phyloP scores from a whole-genome alignment of 441 rosid genomes.

The Adansonia gregorii region DNA sequence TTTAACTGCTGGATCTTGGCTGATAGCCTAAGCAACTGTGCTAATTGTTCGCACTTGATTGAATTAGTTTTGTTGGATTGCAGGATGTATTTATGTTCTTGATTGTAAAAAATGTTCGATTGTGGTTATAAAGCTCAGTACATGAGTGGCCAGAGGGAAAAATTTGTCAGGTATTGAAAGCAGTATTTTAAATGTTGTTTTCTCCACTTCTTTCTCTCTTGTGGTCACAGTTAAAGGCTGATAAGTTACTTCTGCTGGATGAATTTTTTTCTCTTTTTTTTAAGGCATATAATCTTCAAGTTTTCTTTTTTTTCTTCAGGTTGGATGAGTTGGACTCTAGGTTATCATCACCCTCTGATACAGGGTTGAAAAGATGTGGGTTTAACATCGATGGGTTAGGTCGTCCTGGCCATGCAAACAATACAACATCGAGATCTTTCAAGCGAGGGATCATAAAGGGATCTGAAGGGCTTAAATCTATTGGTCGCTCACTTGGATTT shows the following conservation, averaged over 20 bases:
- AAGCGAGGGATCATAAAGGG: slow-evolving; percentile 80
- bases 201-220: background rate
- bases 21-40: background rate
- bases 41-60: slow-evolving; percentile 1
- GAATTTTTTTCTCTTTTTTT: background rate
- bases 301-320: slow-evolving; percentile 46
- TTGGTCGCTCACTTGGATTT: slow-evolving; percentile 91
- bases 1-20: background rate
- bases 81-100: slow-evolving; percentile 57
- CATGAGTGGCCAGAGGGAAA: slow-evolving; percentile 74
- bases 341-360: slow-evolving; percentile 64
- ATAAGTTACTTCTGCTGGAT: background rate
- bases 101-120: slow-evolving; percentile 63
- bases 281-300: slow-evolving; percentile 21
- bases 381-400: slow-evolving; percentile 66
- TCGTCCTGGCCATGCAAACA: slow-evolving; percentile 48
- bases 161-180: slow-evolving; percentile 77
- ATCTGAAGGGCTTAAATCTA: slow-evolving; percentile 88
- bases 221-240: background rate
- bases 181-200: background rate
- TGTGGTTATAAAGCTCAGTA: slow-evolving; percentile 63
- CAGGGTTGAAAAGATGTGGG: slow-evolving; percentile 63
- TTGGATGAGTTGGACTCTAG: slow-evolving; percentile 93
- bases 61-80: slow-evolving; percentile 25
- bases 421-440: slow-evolving; percentile 70